Evolutionary conservation across 1,284 basidiomycete genomes (phyloP), one percentile per base, ranked within the genome.

Genomic region (Leccinum huronense): DNA sequence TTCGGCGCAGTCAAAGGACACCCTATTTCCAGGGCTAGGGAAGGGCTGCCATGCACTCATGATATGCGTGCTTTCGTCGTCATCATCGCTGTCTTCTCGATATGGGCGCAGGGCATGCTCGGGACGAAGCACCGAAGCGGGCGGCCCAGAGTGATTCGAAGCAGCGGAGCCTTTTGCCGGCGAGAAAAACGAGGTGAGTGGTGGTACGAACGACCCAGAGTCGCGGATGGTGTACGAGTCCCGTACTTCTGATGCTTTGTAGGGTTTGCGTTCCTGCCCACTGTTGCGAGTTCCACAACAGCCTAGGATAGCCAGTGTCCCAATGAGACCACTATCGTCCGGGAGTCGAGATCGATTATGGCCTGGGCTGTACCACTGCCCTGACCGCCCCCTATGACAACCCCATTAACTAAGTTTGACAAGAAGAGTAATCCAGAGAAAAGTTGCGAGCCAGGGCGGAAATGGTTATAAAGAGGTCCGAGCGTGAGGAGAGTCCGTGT

Each of bases 381-480:
- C 80, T 98, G 95, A 3, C 90, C 95, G 45, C 88, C 95, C 6
- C 97, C 97, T 65, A 98, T 89, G 3, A 90, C 90, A 30, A 95
- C 78, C 23, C 90, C 96, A 67, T 93, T 86, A 10, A 89, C 84
- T 27, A 98, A 76, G 71, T 94, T 97, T 63, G 88, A 90, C 0
- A 86, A 83, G 69, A 98, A 90, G 58, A 94, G 84, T 56, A 97
- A 81, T 58, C 84, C 85, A 4, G 91, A 89, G 77, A 96, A 99
- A 65, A 95, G 83, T 75, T 97, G 94, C 34, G 92, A 95, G 36
- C 93, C 93, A 66, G 94, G 93, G 27, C 93, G 86, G 76, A 96
- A 98, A 70, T 94, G 91, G 78, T 97, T 97, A 79, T 99, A 99
- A 60, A 98, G 81, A n/a, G 95, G 93, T 6, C 97, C 97, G 11